Evolutionary conservation across 805 yeast species (phyloP).

Genomic region (Nakazawaea siamensis): DNA sequence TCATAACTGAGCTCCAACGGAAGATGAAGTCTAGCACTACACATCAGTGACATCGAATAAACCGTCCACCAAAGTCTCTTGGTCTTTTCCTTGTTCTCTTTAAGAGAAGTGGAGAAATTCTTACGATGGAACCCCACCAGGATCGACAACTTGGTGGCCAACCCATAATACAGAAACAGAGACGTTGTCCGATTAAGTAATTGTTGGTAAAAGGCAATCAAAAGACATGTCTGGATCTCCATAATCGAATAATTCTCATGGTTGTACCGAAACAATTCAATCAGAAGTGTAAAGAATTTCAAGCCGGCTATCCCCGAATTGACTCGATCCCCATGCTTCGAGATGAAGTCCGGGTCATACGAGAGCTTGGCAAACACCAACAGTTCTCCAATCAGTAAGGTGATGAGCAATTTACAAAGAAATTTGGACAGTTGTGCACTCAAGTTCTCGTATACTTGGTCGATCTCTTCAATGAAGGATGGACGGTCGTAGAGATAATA

Average conservation of each 20-base stretch:
- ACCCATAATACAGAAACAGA: constrained; percentile 25
- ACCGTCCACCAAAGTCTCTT: constrained; percentile 33
- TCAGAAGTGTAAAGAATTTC: constrained; percentile 20
- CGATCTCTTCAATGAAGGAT: constrained; percentile 14
- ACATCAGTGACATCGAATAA: constrained; percentile 25
- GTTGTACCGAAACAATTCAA: constrained; percentile 17
- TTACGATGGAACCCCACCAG: constrained; percentile 24
- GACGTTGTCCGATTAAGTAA: constrained; percentile 27
- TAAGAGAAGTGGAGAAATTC: no score
- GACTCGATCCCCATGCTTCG: constrained; percentile 1
- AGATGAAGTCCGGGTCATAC: constrained; percentile 3
- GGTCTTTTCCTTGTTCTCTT: constrained; percentile 17
- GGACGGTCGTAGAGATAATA: constrained; percentile 18
- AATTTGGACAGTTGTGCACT: constrained; percentile 16
- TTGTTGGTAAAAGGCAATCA: constrained; percentile 27
- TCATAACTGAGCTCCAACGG: constrained; percentile 26
- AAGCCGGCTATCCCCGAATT: constrained; percentile 18
- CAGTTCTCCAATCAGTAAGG: constrained; percentile 13
- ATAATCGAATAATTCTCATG: constrained; percentile 25
- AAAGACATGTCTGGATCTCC: constrained; percentile 23
- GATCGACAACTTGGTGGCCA: constrained; percentile 24
- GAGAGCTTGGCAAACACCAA: constrained; percentile 13
- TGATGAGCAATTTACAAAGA: constrained; percentile 16
- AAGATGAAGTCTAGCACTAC: constrained; percentile 28
- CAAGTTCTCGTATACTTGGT: constrained; percentile 15